A percentile compares a stretch with the other conserved stretches of the same genome.
These are phyloP conservation scores for Syncephalastrum monosporum DNA, from an alignment of 371 early-diverging fungal genomes.

Conservation along the genomic window DNA sequence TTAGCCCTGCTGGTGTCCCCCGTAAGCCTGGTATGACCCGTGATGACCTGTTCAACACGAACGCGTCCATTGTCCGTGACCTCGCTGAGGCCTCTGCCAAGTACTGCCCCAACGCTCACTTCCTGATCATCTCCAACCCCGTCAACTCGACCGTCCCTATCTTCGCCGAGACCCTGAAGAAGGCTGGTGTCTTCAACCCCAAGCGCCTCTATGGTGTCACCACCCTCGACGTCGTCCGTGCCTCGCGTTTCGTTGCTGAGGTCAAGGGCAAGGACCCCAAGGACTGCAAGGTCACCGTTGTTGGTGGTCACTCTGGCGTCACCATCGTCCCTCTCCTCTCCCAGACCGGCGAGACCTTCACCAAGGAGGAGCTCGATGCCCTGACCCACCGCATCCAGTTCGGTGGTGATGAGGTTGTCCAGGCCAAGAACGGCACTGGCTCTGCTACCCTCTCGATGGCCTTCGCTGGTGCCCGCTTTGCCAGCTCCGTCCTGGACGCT, in stretches of 20 bases:
- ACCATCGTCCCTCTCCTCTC: constrained; percentile 98
- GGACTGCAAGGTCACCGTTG: constrained; percentile 84
- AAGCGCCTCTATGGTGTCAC: constrained; percentile 97
- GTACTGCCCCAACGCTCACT: constrained; percentile 94
- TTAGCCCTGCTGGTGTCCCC: constrained; percentile 99
- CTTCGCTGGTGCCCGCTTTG: constrained; percentile 95
- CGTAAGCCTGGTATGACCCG: constrained; percentile 99
- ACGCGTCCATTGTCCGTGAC: constrained; percentile 92
- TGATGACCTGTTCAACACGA: constrained; percentile 98
- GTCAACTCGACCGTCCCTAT: constrained; percentile 99
- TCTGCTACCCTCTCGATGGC: constrained; percentile 99
- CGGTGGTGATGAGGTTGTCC: constrained; percentile 99
- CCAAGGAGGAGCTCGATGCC: constrained; percentile 88
- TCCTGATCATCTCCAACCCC: constrained; percentile 98
- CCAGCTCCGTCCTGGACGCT: constrained; percentile 90
- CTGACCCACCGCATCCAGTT: constrained; percentile 98
- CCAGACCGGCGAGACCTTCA: constrained; percentile 80
- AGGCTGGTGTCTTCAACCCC: constrained; percentile 91
- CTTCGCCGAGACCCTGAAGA: constrained; percentile 95
- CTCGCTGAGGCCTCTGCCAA: constrained; percentile 69
- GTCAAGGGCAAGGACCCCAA: constrained; percentile 74
- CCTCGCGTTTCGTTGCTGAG: constrained; percentile 93
- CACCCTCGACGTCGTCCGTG: constrained; percentile 97
- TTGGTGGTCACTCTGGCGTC: constrained; percentile 99
- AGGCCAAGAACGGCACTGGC: constrained; percentile 98